Evolutionary conservation across 306 rosid genomes (phyloP), one percentile per base, ranked within the genome.

Genomic region (Corylus heterophylla): DNA sequence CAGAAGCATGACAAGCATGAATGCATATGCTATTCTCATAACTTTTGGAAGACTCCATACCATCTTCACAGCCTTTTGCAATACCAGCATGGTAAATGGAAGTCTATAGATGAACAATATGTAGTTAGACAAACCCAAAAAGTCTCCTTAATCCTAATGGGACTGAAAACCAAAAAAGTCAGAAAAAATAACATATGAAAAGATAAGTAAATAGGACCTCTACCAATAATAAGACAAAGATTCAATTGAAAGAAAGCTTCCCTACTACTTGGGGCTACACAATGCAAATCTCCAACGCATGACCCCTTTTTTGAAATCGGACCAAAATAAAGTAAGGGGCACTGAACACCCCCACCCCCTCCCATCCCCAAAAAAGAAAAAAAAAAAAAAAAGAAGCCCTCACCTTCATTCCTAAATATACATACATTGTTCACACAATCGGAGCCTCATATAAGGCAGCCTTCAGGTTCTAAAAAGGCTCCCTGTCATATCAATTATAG

Each of bases 31-130:
- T 63, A 93, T 90, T 85, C 94, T 92, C 84, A 82, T 77, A 79
- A 95, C 98, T 81, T 90, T 91, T 56, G 89, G 98, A 80, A 95
- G 93, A 84, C 86, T 89, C 89, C 97, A 91, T 44, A 92, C 92
- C 94, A 95, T 93, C 94, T 91, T 95, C 49, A 86, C 98, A 75
- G 99, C 96, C 76, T 92, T 92, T 81, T 83, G 96, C 72, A 95
- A 83, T 86, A 95, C 94, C 88, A 95, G 88, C 97, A 95, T 90
- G 49, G 98, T 92, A 87, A 93, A 95, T 59, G 99, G 97, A 77
- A 95, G 98, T 85, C 99, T 95, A 83, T 66, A 72, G 55, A 83
- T 80, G 76, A 79, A 85, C 50, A 75, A 74, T 50, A 71, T n/a
- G 73, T 13, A 48, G 47, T 77, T 76, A 81, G 89, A 5, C n/a